Conservation (phyloP, 306 rosid genomes). For the Mimosa pudica region DNA sequence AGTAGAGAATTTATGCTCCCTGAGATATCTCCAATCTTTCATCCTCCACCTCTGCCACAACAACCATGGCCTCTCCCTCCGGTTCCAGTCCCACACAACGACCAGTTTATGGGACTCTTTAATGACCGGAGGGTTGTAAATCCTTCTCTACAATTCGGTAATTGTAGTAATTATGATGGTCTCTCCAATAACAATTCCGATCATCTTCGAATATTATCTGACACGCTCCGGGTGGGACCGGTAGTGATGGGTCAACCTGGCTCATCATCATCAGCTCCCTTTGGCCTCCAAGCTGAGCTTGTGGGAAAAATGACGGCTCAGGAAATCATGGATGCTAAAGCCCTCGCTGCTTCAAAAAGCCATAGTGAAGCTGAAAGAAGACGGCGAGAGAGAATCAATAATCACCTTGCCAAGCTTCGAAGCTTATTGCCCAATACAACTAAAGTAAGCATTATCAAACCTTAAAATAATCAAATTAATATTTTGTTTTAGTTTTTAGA, state of each 20-base stretch:
- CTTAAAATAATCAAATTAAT: not conserved
- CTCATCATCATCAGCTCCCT: conserved; percentile 55
- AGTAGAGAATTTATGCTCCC: conserved; percentile 53
- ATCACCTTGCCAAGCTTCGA: conserved; percentile 86
- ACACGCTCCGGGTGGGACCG: conserved; percentile 72
- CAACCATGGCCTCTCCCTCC: conserved; percentile 62
- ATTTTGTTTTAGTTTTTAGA: too few relatives aligned
- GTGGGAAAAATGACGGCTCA: conserved; percentile 84
- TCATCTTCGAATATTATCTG: conserved; percentile 75
- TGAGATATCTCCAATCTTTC: conserved; percentile 53
- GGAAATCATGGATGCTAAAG: conserved; percentile 94
- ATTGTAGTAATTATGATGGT: conserved; percentile 47
- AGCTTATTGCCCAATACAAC: conserved; percentile 89
- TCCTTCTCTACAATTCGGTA: conserved; percentile 67
- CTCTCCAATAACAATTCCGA: conserved; percentile 56
- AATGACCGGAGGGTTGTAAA: conserved; percentile 53
- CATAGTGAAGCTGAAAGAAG: conserved; percentile 95
- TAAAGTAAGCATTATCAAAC: conserved; percentile 58
- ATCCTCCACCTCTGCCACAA: conserved; percentile 31
- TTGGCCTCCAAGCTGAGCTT: conserved; percentile 83
- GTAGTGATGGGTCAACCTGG: conserved; percentile 52
- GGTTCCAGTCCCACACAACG: conserved; percentile 42
- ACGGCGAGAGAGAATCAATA: conserved; percentile 93
- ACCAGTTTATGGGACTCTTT: conserved; percentile 52
- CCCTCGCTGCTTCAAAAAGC: conserved; percentile 88